phyloP scores from a whole-genome alignment of 2,329 filamentous ascomycete species.

The Apiospora phragmitis region DNA sequence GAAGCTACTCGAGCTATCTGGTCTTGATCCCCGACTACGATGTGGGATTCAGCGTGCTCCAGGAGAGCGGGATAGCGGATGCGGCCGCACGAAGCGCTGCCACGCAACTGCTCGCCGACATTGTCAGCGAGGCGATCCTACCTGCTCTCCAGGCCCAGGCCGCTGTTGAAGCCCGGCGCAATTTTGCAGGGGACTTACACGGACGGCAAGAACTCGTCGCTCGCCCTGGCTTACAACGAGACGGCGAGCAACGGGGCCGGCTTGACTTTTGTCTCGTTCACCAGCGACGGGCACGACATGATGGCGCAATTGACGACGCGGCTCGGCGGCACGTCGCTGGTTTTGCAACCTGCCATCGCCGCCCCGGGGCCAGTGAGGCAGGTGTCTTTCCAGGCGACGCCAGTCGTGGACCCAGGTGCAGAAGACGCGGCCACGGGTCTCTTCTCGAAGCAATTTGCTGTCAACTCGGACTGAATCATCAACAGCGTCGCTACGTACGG shows the following conservation, averaged over 20 bases:
- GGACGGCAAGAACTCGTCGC: constrained; percentile 8
- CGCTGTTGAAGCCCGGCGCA: constrained; percentile 23
- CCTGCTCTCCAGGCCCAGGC: constrained; percentile 29
- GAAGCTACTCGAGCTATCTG: constrained; percentile 34
- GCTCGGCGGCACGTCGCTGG: constrained; percentile 13
- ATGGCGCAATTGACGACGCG: background rate
- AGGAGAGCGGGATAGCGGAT: constrained; percentile 16
- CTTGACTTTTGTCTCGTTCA: constrained; percentile 21
- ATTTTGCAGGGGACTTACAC: constrained; percentile 29
- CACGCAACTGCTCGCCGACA: constrained; percentile 26
- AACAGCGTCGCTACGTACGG: constrained; percentile 19
- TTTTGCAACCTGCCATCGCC: constrained; percentile 18
- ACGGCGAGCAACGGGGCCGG: constrained; percentile 20
- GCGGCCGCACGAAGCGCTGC: constrained; percentile 16
- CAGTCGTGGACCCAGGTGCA: background rate
- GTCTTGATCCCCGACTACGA: constrained; percentile 36
- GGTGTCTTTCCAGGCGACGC: constrained; percentile 19
- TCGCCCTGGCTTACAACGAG: constrained; percentile 23
- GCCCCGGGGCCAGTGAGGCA: constrained; percentile 8
- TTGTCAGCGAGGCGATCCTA: constrained; percentile 26
- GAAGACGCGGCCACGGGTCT: constrained; percentile 16
- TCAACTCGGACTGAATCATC: constrained; percentile 20
- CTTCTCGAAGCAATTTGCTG: constrained; percentile 21
- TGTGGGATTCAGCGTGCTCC: constrained; percentile 35
- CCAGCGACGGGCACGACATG: constrained; percentile 15